These are phyloP conservation scores for Calonectria pauciramosa DNA, from an alignment of 2,329 filamentous ascomycete species.

Conservation along the genomic window DNA sequence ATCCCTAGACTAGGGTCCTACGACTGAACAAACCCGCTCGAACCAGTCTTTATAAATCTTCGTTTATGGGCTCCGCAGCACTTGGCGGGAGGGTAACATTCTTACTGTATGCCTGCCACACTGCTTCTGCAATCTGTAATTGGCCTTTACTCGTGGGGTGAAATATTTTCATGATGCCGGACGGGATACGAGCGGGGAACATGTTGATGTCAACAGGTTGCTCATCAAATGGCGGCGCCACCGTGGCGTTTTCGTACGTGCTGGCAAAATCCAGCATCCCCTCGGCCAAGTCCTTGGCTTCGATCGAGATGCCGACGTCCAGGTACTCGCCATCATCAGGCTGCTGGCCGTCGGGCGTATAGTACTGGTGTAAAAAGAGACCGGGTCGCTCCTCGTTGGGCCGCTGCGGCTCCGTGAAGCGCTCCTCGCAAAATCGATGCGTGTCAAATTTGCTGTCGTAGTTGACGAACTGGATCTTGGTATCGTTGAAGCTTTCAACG, in stretches of 20 bases:
- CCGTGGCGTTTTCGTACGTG: background rate
- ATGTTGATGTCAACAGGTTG: conserved; percentile 7
- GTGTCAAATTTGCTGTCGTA: background rate
- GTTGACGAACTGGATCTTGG: background rate
- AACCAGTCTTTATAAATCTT: background rate
- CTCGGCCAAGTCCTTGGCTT: conserved; percentile 2
- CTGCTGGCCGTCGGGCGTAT: background rate
- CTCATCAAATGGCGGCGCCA: conserved; percentile 4
- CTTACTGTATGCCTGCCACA: background rate
- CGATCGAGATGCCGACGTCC: background rate
- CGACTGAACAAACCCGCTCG: background rate
- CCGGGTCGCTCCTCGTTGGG: background rate
- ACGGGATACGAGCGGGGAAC: conserved; percentile 10
- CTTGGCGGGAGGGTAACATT: background rate
- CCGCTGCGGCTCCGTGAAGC: background rate
- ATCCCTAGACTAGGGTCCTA: background rate
- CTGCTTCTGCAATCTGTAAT: background rate
- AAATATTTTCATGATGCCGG: conserved; percentile 15
- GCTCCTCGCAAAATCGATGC: background rate
- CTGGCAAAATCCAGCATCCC: background rate
- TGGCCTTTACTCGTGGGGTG: conserved; percentile 12
- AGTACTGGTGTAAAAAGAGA: background rate
- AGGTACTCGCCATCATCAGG: background rate
- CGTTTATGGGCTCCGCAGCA: background rate
- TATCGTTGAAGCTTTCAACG: background rate